Base-by-base conservation (phyloP, 345 rosid species). In the Ceriops decandra region DNA sequence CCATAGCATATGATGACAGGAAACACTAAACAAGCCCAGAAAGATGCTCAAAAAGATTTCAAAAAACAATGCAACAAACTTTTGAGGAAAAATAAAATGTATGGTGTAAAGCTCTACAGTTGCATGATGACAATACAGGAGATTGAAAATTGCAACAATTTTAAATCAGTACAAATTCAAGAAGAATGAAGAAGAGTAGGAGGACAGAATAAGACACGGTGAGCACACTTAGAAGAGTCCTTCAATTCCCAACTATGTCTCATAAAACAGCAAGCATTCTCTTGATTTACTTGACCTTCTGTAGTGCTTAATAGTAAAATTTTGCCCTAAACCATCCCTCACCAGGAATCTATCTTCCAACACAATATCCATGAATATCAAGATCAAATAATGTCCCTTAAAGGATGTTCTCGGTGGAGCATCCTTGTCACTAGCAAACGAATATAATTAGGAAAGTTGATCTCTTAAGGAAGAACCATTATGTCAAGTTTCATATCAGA, bases 401-500 rank as follows among this genome's bases (percentile, higher is more conserved):
- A 7, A 7, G 36, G 36, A 33, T 33, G 36, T 33, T 33, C 36
- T 33, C 36, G 6, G 9, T 33, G 36, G 9, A 33, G 8, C 36
- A 33, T 33, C 36, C 36, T 33, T 9, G 1, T 33, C 36, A 33
- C 36, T 52, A 8, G 22, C 56, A 24, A 52, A 17, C 56, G 5
- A 52, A 21, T 52, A 52, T 19, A 52, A 52, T 3, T 52, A 52
- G 57, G 10, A 3, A 20, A 52, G 57, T 52, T 11, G 4, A 52
- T n/a, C 57, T 5, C 36, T 33, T 7, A n/a, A 22, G 7, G 26
- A 52, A 52, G 24, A 52, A 52, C 57, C 7, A 6, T 19, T 19
- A 52, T n/a, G 26, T 52, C 10, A 10, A 19, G 57, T 52, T 22
- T n/a, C 70, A 63, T 19, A 78, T 77, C 13, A 20, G 31, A 11